Conservation (phyloP, 805 yeast species). For the Metschnikowia henanensis region DNA sequence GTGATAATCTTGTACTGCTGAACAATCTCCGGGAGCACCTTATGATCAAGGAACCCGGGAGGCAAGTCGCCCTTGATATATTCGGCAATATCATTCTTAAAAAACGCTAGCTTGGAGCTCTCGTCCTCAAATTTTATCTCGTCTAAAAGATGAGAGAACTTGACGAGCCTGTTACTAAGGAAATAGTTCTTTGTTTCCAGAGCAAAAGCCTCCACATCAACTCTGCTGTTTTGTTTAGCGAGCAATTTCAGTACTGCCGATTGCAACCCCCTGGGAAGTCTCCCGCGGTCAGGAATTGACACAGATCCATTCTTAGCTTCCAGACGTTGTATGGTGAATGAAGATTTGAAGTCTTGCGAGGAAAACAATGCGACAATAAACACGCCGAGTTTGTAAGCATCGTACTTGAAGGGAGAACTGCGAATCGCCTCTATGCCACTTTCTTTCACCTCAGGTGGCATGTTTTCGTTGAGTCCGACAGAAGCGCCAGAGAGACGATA, state of each 20-base stretch:
- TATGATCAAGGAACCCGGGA: conserved; percentile 54
- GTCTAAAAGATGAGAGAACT: conserved; percentile 51
- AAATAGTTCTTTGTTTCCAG: conserved; percentile 26
- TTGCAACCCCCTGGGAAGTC: conserved; percentile 39
- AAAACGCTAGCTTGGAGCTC: conserved; percentile 50
- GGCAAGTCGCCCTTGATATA: conserved; percentile 37
- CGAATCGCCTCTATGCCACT: conserved; percentile 44
- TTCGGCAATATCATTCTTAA: conserved; percentile 31
- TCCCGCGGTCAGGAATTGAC: conserved; percentile 5
- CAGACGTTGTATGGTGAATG: not conserved
- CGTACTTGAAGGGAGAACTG: conserved; percentile 47
- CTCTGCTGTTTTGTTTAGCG: conserved; percentile 29
- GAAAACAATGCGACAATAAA: conserved; percentile 50
- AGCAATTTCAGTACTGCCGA: conserved; percentile 41
- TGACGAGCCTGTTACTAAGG: conserved; percentile 46
- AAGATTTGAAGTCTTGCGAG: conserved; percentile 16
- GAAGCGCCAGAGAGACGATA: conserved; percentile 33
- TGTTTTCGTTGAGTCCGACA: conserved; percentile 25
- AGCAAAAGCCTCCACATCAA: conserved; percentile 29
- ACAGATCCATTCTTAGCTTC: too few relatives aligned
- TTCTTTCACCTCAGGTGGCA: conserved; percentile 50
- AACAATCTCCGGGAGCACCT: conserved; percentile 70
- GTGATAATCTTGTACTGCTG: conserved; percentile 33
- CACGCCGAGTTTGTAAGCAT: conserved; percentile 63
- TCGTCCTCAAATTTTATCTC: conserved; percentile 55